Evolutionary conservation across 768 basidiomycete genomes (phyloP), one percentile per base, ranked within the genome.

Genomic region (Galerina marginata): DNA sequence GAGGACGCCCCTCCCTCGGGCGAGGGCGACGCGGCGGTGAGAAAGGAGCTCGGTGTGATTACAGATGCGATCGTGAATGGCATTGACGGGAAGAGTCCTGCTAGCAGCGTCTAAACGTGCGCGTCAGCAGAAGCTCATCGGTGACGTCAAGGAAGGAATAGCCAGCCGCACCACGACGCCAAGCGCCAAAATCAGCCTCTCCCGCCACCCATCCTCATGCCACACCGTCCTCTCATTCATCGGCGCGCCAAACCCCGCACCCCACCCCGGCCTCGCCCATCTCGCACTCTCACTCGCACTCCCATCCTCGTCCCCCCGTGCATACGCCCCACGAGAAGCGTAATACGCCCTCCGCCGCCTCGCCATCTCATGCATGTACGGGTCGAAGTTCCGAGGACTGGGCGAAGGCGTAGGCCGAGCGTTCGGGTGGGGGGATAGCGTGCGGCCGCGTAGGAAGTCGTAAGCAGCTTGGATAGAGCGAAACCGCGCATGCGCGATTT

Each of bases 391-490:
- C n/a, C 59, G 53, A 9, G 66, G 29, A 0, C 62, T 48, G n/a
- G n/a, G n/a, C n/a, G n/a, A n/a, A 2, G 67, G 58, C 5, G 72
- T 58, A 6, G 65, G 67, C 6, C 68, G 63, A n/a, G 71, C 64
- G 54, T 70, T 70, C 6, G 69, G 66, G 45, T 67, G 59, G 16
- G 67, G 65, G 3, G 72, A 71, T 0, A 64, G 36, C 20, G 68
- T 62, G 53, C 70, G 77, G 5, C 81, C 82, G 3, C 81, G 74
- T 3, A 90, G 77, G 16, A 74, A 65, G 40, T 88, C 86, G 62
- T 92, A 93, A 2, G 91, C 87, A 7, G 80, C 75, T 7, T 83
- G 81, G 50, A 92, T 85, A 43, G 83, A 76, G 56, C 87, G 88
- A 65, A 92, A 93, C 3, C 84, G 83, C 6, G 78, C 74, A 59